Conservation (phyloP, 1,139 yeast species). For the Saccharomycopsis hybrid region DNA sequence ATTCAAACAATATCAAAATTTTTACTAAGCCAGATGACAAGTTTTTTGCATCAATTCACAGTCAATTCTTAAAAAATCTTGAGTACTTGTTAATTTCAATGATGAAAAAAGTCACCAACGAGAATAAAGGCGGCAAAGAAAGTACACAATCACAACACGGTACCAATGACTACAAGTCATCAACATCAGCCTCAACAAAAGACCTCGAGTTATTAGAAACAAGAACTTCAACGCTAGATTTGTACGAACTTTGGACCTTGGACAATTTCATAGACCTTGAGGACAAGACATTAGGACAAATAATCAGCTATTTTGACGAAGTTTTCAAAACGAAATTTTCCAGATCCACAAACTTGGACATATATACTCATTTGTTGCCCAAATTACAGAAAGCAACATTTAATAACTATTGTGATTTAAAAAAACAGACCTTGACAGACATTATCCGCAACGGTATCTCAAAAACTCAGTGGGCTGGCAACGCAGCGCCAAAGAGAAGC, state of each 20-base stretch:
- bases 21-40: conserved; percentile 13
- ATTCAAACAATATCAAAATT: conserved; percentile 8
- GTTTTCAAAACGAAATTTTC: conserved; percentile 37
- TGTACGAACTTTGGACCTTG: conserved; percentile 36
- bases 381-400: conserved; percentile 47
- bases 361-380: conserved; percentile 36
- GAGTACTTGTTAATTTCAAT: conserved; percentile 17
- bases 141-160: no score
- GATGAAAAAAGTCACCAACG: conserved; percentile 21
- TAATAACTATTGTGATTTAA: conserved; percentile 43
- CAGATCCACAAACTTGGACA: conserved; percentile 31
- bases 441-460: conserved; percentile 42
- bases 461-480: conserved; percentile 40
- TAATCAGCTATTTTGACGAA: conserved; percentile 42
- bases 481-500: conserved; percentile 35
- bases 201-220: conserved; percentile 20
- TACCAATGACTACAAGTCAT: not conserved
- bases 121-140: conserved; percentile 8
- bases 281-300: conserved; percentile 38
- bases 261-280: conserved; percentile 47
- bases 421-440: conserved; percentile 42
- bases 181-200: no score
- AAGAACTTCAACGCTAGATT: conserved; percentile 23
- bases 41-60: conserved; percentile 12
- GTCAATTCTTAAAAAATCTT: conserved; percentile 16